Evolutionary conservation across 306 rosid genomes (phyloP), one percentile per base, ranked within the genome.

Genomic region (Vachellia pachyceras): DNA sequence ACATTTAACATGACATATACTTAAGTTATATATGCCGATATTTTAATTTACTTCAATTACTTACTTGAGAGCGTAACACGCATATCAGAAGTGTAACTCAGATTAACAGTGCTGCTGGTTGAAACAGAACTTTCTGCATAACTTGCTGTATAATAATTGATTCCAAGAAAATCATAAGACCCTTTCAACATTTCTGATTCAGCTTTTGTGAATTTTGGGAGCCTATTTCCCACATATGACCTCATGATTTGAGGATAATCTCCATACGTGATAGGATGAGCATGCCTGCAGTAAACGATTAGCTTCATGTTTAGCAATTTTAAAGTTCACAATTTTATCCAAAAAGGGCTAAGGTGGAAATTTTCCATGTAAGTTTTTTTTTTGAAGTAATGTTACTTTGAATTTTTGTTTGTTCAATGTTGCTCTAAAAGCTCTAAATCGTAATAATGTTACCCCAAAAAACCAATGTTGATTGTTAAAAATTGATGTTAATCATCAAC

Each of bases 111-210:
- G 18, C 42, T 80, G 5, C 73, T 45, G 9, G 29, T 49, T n/a
- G 80, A 49, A 18, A 82, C 73, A 79, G 69, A 65, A 42, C 17
- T 20, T 20, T 77, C 79, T n/a, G 57, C 92, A 44, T 66, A 89
- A 72, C 40, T 50, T 2, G 88, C 66, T 20, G 88, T 84, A 79
- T 89, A 93, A 73, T 93, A 91, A 83, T 93, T 91, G 22, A 91
- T 68, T 7, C 92, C 94, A 73, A 91, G 79, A 82, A 91, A 93
- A 85, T 92, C 95, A n/a, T 25, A 18, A 6, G 92, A 85, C 1
- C 85, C 86, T 60, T 85, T 84, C 0, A 91, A 29, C 3, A 44
- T 45, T 69, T 68, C 55, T 4, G 85, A 49, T 80, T 93, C 73
- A 0, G 61, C 42, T 60, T 45, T 36, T 4, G 89, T 81, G 75